phyloP scores from a whole-genome alignment of 2,329 filamentous ascomycete genomes.

The Fusarium albidum region DNA sequence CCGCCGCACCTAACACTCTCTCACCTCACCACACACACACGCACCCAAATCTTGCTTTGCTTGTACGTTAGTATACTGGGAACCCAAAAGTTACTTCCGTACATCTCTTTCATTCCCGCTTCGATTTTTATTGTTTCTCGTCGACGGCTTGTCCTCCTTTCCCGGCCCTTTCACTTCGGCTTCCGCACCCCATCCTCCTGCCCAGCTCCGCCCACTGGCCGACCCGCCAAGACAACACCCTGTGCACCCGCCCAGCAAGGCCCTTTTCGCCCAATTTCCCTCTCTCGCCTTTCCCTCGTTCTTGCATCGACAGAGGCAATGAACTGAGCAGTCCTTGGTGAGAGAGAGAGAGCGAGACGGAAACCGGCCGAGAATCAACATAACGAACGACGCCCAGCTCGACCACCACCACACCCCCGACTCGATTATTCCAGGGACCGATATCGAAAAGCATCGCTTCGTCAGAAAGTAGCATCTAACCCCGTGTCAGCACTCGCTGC shows the following conservation, averaged over 20 bases:
- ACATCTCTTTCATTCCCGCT: slow-evolving; percentile 33
- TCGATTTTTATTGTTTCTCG: slow-evolving; percentile 3
- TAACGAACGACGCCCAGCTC: slow-evolving; percentile 21
- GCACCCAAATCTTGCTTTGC: slow-evolving; percentile 21
- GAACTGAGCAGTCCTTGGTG: slow-evolving; percentile 26
- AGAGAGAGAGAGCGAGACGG: slow-evolving; percentile 7
- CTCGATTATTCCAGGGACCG: slow-evolving; percentile 25
- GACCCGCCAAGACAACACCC: slow-evolving; percentile 39
- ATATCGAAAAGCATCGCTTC: slow-evolving; percentile 36
- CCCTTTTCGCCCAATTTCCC: slow-evolving; percentile 41
- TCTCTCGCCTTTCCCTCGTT: slow-evolving; percentile 31
- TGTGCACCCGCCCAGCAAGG: slow-evolving; percentile 39
- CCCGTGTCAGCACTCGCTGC: slow-evolving; percentile 34
- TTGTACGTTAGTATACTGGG: slow-evolving; percentile 14
- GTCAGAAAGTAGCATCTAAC: slow-evolving; percentile 34
- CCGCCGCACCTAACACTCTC: too few relatives aligned
- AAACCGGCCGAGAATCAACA: slow-evolving; percentile 20
- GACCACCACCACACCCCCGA: slow-evolving; percentile 14
- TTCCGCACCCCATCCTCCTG: slow-evolving; percentile 16
- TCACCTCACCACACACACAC: slow-evolving; percentile 20
- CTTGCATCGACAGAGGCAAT: slow-evolving; percentile 29
- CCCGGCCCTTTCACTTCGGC: slow-evolving; percentile 13
- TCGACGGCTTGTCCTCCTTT: neutral
- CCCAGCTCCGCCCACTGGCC: slow-evolving; percentile 34
- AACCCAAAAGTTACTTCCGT: too few relatives aligned